Base-by-base conservation (phyloP, 495 filamentous ascomycete species). In the Aspergillus biplanus region DNA sequence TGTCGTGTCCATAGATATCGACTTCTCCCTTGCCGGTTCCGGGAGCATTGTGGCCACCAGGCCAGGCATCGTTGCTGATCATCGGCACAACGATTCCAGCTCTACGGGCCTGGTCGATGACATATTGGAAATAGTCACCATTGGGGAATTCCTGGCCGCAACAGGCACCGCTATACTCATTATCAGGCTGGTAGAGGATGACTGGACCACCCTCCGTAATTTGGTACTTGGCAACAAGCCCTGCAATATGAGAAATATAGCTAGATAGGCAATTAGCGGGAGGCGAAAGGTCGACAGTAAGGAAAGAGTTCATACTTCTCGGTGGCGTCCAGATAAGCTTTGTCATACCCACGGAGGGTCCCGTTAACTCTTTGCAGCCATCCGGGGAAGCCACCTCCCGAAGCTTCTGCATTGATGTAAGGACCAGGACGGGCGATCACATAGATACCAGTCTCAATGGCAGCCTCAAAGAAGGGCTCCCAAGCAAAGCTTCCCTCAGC, bases 201-300 rank as follows among this genome's bases (percentile, higher is more conserved):
- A 93, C 80, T 0, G 89, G 89, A 1, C 91, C 91, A 7, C 89
- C 91, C 63, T 92, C 89, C 1, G 89, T 92, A 63, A 93, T 91
- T 63, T 93, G 90, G 5, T 85, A 86, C 34, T 86, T 84, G 8
- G 91, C 89, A 66, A 95, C 86, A 11, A 89, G 84, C 31, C 78
- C 75, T 34, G 82, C 83, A 62, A 91, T 80, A 34, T 84, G 67
- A 18, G 73, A 52, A 21, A 73, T 59, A 18, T 79, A 78, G 61
- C 77, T 79, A 59, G 21, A 59, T 4, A 9, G 33, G 16, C 16
- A 33, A 66, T 32, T 15, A 21, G 42, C 31, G 8, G 21, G 21
- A 27, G 21, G 21, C 2, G 2, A 27, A 27, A 27, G 21, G 21
- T 27, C 21, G 21, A 27, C 21, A 2, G 21, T 2, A 27, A 27